A percentile compares a stretch with the other conserved stretches of the same genome.
phyloP scores from a whole-genome alignment of 768 basidiomycete species.

The Termitomyces sp. region DNA sequence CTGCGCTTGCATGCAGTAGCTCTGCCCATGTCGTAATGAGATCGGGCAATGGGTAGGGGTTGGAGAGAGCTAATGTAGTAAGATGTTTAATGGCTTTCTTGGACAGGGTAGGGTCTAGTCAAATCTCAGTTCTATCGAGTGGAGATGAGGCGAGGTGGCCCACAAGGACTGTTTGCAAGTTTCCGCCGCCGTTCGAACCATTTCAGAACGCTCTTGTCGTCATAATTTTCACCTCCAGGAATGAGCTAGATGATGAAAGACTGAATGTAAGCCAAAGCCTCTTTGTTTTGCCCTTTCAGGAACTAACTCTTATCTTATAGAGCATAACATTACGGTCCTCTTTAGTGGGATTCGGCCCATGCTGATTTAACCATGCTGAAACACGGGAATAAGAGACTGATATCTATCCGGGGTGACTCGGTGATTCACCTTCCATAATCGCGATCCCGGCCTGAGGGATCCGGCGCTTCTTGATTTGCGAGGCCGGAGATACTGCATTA shows the following conservation, averaged over 20 bases:
- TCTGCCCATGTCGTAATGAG: slow-evolving; percentile 28
- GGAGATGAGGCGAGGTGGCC: background rate
- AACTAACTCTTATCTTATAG: slow-evolving; percentile 11
- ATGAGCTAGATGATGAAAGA: slow-evolving; percentile 5
- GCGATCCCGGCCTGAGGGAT: slow-evolving; percentile 10
- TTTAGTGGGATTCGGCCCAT: slow-evolving; percentile 4
- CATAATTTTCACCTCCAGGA: slow-evolving; percentile 11
- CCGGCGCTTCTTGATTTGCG: slow-evolving; percentile 5
- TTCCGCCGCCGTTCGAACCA: slow-evolving; percentile 14
- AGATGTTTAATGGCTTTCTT: slow-evolving; percentile 18
- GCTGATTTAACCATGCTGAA: slow-evolving; percentile 8
- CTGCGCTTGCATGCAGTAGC: slow-evolving; percentile 16
- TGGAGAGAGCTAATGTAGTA: slow-evolving; percentile 14
- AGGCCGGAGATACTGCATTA: background rate
- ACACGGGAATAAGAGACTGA: background rate
- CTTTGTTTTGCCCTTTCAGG: background rate
- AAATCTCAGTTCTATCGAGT: background rate
- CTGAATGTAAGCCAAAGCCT: background rate
- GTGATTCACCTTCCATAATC: slow-evolving; percentile 18
- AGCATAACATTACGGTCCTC: slow-evolving; percentile 11
- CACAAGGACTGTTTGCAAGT: background rate
- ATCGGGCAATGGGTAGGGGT: slow-evolving; percentile 18
- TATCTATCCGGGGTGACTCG: background rate
- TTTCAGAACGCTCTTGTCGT: background rate
- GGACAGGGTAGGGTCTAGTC: slow-evolving; percentile 17